Base-by-base conservation (phyloP, 2,329 filamentous ascomycete genomes). In the Ophiocordyceps camponoti-saundersi region DNA sequence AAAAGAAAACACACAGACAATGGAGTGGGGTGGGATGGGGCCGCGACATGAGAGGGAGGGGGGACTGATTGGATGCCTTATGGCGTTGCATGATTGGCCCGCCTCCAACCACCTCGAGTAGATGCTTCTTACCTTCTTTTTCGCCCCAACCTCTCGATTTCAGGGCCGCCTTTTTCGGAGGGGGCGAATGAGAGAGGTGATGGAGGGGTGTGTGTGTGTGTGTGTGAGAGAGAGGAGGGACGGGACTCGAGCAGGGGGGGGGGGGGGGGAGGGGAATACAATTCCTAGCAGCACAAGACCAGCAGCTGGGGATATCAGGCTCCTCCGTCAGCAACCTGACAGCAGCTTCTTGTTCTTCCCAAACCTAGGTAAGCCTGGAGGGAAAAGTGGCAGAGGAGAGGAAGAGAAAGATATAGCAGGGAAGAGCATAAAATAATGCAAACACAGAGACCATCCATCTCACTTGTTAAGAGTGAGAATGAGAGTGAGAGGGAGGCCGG, bases 101-200 rank as follows among this genome's bases (percentile, higher is more conserved):
- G 26, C 18, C 22, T n/a, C n/a, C 32, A 42, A 23, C 32, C 26
- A 46, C 42, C 21, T 8, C 6, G 6, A 39, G 6, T 6, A 39
- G 34, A 18, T 32, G 20, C 32, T 12, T 34, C 48, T 36, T 21
- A 34, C 16, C 29, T 26, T 26, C 23, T 8, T 26, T 26, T 26
- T 26, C 23, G 23, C 30, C 49, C 50, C 50, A 51, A 50, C 50
- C 50, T 51, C 50, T 50, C 48, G 32, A 50, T 48, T 51, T 49
- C 44, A 42, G 40, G 26, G 26, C 26, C 13, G 32, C 32, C 32
- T 6, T 16, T 34, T 34, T 5, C 3, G 32, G 5, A 11, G 32
- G 32, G 5, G 32, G 11, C 5, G 11, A 11, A 11, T 3, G 12
- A 13, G 32, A 4, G 5, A 34, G 32, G 6, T 6, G 12, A 4